These are phyloP conservation scores for Aurantiochytrium sp. DNA, from an alignment of 108 stramenopile genomes.

Conservation along the genomic window DNA sequence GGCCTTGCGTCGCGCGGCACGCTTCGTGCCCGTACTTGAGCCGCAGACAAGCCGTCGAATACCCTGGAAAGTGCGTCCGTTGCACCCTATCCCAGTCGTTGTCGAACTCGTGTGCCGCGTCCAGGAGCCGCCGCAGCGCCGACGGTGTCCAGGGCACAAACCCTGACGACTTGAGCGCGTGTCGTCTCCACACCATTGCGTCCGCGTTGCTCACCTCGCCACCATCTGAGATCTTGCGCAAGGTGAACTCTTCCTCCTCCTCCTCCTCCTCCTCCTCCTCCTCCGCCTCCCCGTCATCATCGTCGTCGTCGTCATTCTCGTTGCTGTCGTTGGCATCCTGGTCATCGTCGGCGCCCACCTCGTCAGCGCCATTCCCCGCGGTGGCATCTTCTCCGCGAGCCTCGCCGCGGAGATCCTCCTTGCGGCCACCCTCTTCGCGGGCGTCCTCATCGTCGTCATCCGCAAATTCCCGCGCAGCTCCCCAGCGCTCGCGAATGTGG, in stretches of 20 bases:
- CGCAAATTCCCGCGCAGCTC: background rate
- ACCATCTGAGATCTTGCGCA: background rate
- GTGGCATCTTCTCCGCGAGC: too few relatives aligned
- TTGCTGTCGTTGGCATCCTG: background rate
- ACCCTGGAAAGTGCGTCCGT: background rate
- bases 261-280: background rate
- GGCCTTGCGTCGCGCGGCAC: background rate
- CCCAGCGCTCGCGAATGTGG: background rate
- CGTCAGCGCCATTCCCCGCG: background rate
- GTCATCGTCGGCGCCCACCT: background rate
- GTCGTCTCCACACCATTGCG: background rate
- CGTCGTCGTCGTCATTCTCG: too few relatives aligned
- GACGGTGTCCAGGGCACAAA: background rate
- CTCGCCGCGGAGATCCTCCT: too few relatives aligned
- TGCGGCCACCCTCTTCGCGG: background rate
- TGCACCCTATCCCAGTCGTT: background rate
- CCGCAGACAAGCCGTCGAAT: background rate
- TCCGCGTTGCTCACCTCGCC: background rate
- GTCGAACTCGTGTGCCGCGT: background rate
- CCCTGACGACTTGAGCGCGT: background rate
- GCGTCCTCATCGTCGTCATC: background rate
- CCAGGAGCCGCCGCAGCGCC: background rate
- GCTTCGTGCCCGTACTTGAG: background rate
- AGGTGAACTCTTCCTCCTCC: background rate
- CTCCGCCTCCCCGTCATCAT: background rate